These are phyloP conservation scores for Nannochloropsis granulata DNA, from an alignment of 108 stramenopile genomes.

Conservation along the genomic window DNA sequence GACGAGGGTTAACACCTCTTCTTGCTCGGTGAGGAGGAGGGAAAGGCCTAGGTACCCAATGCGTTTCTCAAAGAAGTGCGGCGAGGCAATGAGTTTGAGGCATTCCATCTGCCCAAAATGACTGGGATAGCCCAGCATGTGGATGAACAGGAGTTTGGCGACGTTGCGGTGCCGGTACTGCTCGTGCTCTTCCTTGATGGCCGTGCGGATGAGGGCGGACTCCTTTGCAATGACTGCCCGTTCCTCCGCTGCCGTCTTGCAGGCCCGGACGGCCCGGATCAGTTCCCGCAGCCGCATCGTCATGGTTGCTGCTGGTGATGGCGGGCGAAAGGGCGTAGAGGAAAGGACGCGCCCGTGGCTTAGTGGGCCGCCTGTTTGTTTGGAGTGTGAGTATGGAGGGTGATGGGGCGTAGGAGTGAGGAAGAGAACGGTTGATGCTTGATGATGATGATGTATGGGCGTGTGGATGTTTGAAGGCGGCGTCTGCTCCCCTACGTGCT, in stretches of 20 bases:
- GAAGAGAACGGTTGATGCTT: no score
- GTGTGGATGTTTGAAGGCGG: no score
- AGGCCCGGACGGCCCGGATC: conserved; percentile 94
- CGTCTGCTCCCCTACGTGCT: no score
- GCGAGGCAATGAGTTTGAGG: conserved; percentile 93
- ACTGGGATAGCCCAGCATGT: conserved; percentile 98
- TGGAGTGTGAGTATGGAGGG: no score
- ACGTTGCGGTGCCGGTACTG: conserved; percentile 95
- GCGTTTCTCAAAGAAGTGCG: conserved; percentile 91
- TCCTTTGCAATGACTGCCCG: conserved; percentile 96
- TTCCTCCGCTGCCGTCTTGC: conserved; percentile 98
- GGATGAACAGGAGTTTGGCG: conserved; percentile 97
- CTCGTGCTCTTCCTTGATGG: conserved; percentile 91
- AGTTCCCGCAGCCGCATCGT: conserved; percentile 92
- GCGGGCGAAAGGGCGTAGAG: no score
- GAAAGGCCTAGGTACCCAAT: conserved; percentile 78
- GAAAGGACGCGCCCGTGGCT: no score
- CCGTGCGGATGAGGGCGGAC: conserved; percentile 94
- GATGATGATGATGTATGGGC: no score
- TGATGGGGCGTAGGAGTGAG: no score
- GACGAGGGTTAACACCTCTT: conserved; percentile 95
- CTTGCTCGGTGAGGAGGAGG: conserved; percentile 87
- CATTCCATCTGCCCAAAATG: conserved; percentile 99
- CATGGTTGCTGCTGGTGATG: conserved; percentile 34
- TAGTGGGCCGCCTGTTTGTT: no score